Percentiles rank a stretch among this genome's conserved stretches.
Conservation (phyloP, 441 rosid genomes). For the Euphorbia corollata region DNA sequence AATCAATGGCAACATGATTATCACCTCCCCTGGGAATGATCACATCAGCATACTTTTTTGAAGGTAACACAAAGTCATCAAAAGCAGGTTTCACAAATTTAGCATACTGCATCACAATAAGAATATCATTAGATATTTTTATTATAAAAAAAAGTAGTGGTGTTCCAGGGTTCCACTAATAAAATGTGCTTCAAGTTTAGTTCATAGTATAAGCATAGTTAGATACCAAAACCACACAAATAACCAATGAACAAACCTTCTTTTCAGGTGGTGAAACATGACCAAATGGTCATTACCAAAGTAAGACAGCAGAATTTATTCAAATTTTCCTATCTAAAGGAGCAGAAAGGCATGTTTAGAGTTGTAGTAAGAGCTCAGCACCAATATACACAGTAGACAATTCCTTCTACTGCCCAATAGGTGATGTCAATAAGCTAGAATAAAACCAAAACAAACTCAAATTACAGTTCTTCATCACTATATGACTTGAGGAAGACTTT, state of each 20-base stretch:
- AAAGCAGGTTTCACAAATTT: constrained; percentile 99
- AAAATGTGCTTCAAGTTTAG: neutral
- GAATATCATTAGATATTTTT: constrained; percentile 14
- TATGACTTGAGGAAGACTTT: neutral
- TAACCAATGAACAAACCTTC: neutral
- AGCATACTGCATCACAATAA: constrained; percentile 58
- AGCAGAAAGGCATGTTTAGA: neutral
- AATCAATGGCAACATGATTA: constrained; percentile 92
- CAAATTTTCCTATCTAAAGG: neutral
- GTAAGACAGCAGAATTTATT: too few relatives aligned
- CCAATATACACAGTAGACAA: neutral
- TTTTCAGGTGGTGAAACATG: neutral
- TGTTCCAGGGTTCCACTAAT: neutral
- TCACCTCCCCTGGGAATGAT: constrained; percentile 96
- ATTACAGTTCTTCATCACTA: neutral
- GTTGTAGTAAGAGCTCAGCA: neutral
- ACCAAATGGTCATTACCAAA: neutral
- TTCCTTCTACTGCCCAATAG: neutral
- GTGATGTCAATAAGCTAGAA: neutral
- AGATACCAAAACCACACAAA: neutral
- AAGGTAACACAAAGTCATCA: constrained; percentile 92
- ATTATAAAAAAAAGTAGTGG: constrained; percentile 1
- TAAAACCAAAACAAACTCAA: too few relatives aligned
- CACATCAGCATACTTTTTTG: constrained; percentile 94
- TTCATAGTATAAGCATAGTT: constrained; percentile 10